A percentile compares a stretch with the other conserved stretches of the same genome.
Conservation (phyloP, 805 yeast genomes). For the Myxozyma udenii region DNA sequence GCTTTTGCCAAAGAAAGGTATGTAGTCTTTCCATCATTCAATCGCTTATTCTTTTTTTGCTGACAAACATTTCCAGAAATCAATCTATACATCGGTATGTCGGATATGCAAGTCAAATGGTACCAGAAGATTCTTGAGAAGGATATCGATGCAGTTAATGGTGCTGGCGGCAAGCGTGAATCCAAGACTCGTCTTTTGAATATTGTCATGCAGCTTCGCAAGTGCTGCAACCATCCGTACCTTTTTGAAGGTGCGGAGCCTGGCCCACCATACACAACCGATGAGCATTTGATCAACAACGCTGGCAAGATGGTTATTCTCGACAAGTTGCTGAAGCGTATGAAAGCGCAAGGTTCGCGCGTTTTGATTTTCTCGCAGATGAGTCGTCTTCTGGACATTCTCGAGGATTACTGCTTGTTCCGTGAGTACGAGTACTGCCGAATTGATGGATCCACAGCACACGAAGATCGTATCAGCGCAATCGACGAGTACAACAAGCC, state of each 20-base stretch:
- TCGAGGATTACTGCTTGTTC: slow-evolving; percentile 87
- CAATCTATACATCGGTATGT: slow-evolving; percentile 89
- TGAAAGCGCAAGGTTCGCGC: slow-evolving; percentile 75
- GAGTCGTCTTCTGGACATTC: slow-evolving; percentile 83
- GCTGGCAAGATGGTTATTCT: slow-evolving; percentile 87
- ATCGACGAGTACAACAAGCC: slow-evolving; percentile 89
- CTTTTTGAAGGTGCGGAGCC: slow-evolving; percentile 99
- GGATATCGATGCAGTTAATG: slow-evolving; percentile 94
- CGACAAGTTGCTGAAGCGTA: slow-evolving; percentile 73
- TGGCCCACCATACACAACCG: slow-evolving; percentile 95
- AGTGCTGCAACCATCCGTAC: slow-evolving; percentile 97
- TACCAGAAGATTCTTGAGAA: slow-evolving; percentile 83
- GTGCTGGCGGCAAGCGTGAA: slow-evolving; percentile 90
- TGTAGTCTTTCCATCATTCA: neutral
- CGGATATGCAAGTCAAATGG: slow-evolving; percentile 93
- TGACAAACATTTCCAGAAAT: slow-evolving; percentile 48
- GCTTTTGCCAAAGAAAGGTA: slow-evolving; percentile 70
- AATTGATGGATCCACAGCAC: slow-evolving; percentile 90
- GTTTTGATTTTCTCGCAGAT: slow-evolving; percentile 91
- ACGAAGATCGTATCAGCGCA: slow-evolving; percentile 87
- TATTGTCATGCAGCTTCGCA: slow-evolving; percentile 93
- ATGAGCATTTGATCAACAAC: slow-evolving; percentile 86
- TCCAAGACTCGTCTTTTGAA: slow-evolving; percentile 86
- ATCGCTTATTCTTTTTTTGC: neutral
- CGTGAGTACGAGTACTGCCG: slow-evolving; percentile 84